Evolutionary conservation across 2,329 filamentous ascomycete species (phyloP).

Genomic region (Penicillium decumbens): DNA sequence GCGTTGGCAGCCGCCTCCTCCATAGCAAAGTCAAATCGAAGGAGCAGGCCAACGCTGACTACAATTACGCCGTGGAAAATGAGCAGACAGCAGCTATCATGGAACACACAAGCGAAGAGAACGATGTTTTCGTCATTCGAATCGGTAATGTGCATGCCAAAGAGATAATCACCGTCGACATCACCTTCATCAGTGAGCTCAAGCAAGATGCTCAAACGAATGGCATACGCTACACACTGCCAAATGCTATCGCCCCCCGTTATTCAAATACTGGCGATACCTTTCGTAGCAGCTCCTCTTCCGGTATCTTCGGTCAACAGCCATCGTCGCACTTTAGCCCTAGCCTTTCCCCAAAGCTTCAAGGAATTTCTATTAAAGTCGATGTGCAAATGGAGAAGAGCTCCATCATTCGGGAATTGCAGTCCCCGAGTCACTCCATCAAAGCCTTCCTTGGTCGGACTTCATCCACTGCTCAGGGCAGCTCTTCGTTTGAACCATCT

Average conservation of each 20-base stretch:
- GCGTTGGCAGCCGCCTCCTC: slow-evolving; percentile 53
- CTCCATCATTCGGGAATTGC: slow-evolving; percentile 57
- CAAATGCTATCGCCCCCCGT: slow-evolving; percentile 61
- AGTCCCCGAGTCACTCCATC: slow-evolving; percentile 65
- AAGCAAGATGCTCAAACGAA: slow-evolving; percentile 67
- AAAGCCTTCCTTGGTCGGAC: slow-evolving; percentile 60
- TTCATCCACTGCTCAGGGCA: slow-evolving; percentile 39
- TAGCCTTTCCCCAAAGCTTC: slow-evolving; percentile 4
- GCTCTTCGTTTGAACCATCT: slow-evolving; percentile 49
- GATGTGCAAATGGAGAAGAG: slow-evolving; percentile 57
- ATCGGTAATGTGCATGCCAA: slow-evolving; percentile 63
- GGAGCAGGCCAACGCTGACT: slow-evolving; percentile 56
- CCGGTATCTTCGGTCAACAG: background rate
- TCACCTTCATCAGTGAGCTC: slow-evolving; percentile 65
- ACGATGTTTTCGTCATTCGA: slow-evolving; percentile 64
- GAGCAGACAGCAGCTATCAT: slow-evolving; percentile 63
- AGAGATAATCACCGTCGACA: slow-evolving; percentile 55
- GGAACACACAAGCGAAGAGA: slow-evolving; percentile 55
- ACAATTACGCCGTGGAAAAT: slow-evolving; percentile 53
- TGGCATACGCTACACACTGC: slow-evolving; percentile 65
- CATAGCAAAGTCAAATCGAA: slow-evolving; percentile 64
- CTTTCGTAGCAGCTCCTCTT: background rate
- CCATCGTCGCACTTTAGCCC: background rate
- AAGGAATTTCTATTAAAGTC: slow-evolving; percentile 53
- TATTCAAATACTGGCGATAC: slow-evolving; percentile 47